Evolutionary conservation across 176 grass and related monocot species (phyloP).

Genomic region (Tillandsia leiboldiana): DNA sequence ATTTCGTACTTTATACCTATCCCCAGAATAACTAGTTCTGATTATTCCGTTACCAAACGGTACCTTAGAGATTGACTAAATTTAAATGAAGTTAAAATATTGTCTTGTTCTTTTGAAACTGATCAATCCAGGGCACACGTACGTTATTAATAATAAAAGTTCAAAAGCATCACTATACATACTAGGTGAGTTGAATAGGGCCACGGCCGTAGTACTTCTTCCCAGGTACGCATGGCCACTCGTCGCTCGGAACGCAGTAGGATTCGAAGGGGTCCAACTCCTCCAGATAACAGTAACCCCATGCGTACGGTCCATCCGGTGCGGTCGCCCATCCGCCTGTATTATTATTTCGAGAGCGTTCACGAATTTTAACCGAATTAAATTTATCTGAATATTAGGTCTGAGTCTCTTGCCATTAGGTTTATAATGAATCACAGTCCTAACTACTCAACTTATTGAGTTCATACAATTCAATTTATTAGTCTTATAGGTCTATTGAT

Average conservation of each 20-base stretch:
- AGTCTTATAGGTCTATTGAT: not conserved
- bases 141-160: too few species aligned
- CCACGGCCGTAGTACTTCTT: not conserved
- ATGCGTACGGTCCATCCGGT: not conserved
- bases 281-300: not conserved
- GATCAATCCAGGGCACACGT: too few species aligned
- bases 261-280: not conserved
- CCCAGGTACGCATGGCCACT: not conserved
- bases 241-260: not conserved
- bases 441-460: not conserved
- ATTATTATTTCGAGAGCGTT: too few species aligned
- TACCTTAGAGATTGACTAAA: too few species aligned
- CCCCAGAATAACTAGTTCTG: too few species aligned
- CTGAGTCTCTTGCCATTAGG: too few species aligned
- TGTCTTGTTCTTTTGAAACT: too few species aligned
- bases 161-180: too few species aligned
- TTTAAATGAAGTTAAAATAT: not conserved
- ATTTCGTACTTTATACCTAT: too few species aligned
- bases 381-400: not conserved
- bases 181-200: not conserved
- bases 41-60: too few species aligned
- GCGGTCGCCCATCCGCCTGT: not conserved
- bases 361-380: not conserved
- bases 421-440: too few species aligned
- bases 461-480: not conserved